These are phyloP conservation scores for Amniculicola lignicola DNA, from an alignment of 495 filamentous ascomycete species.

Conservation along the genomic window DNA sequence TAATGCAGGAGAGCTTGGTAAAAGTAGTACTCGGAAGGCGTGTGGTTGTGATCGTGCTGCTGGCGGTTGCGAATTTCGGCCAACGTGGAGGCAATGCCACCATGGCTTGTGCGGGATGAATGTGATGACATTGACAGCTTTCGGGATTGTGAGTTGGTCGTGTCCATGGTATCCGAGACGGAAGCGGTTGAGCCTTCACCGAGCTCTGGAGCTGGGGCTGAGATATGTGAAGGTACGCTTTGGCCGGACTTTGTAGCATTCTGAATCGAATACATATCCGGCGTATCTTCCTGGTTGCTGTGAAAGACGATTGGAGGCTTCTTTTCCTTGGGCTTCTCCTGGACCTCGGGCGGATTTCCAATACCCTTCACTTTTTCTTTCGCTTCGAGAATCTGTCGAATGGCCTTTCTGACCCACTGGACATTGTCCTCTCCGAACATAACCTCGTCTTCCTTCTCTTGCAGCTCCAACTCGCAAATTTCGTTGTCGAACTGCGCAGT, in stretches of 20 bases:
- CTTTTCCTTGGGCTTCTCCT: constrained; percentile 50
- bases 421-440: constrained; percentile 84
- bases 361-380: constrained; percentile 71
- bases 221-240: constrained; percentile 23
- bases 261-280: constrained; percentile 55
- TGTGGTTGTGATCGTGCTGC: constrained; percentile 36
- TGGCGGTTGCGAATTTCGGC: constrained; percentile 44
- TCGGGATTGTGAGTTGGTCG: not conserved
- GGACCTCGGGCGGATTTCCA: constrained; percentile 62
- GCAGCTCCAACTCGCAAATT: constrained; percentile 65
- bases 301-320: constrained; percentile 51
- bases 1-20: constrained; percentile 88
- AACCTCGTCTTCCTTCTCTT: constrained; percentile 84
- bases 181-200: not conserved
- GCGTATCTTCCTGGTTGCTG: constrained; percentile 46
- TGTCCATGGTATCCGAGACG: not conserved
- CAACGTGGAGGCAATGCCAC: constrained; percentile 35
- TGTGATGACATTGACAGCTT: constrained; percentile 21
- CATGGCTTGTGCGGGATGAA: constrained; percentile 23
- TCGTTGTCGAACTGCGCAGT: constrained; percentile 70
- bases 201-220: not conserved
- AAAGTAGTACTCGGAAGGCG: constrained; percentile 66
- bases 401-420: constrained; percentile 84
- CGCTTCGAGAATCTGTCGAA: constrained; percentile 64
- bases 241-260: constrained; percentile 48